Evolutionary conservation across 306 rosid species (phyloP), one percentile per base, ranked within the genome.

Genomic region (Corylus americana): DNA sequence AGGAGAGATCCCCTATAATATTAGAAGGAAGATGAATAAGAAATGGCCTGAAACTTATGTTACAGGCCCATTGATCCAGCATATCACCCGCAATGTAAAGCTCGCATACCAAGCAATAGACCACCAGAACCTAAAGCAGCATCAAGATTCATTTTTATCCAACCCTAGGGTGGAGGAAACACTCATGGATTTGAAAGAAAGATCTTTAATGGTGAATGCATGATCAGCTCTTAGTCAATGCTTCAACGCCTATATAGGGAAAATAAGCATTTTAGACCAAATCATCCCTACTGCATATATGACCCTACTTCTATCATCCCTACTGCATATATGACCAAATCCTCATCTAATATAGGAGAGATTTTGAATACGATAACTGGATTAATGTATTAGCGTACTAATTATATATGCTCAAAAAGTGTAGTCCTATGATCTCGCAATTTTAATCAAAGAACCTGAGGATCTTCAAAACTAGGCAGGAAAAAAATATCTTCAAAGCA

Each of bases 71-170:
- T 20, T 57, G 29, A 57, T 57, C 63, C 13, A n/a, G 63, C 64
- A 11, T 58, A 3, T 58, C 64, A 58, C 64, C 64, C 20, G 8
- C 35, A 58, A 22, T 3, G 10, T 55, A 6, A 55, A 17, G 61
- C 61, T 55, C 61, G 7, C 63, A 57, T 20, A 13, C 63, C 63
- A 57, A 57, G 63, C 63, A 57, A 57, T 57, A 25, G 63, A 57
- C 9, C 63, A n/a, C 63, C 31, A n/a, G 27, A 57, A 20, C 63
- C 63, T 57, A 57, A 57, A 58, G 25, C 64, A 58, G 64, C 64
- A 58, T 58, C 12, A 58, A 58, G 35, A 58, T 9, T 20, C 10
- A 58, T 20, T 58, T 58, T 58, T 58, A 20, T 20, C 31, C 64
- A 58, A 58, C 29, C 31, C 35, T 58, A 58, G 64, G 64, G 64